Conservation (phyloP, 805 yeast species). For the Candida insectalens region DNA sequence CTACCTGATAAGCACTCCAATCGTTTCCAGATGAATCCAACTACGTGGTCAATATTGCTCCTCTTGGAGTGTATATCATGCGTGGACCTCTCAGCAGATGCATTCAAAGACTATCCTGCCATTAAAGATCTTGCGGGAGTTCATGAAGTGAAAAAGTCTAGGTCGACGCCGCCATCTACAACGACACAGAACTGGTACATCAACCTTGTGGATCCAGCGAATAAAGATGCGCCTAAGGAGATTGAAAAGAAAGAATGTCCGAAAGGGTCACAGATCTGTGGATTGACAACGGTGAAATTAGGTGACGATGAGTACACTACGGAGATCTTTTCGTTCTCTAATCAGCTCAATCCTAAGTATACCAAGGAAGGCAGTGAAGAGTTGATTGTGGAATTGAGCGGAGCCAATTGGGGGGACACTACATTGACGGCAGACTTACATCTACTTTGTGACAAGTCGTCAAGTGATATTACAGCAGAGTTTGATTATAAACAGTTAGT, state of each 20-base stretch:
- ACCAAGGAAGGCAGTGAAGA: constrained; percentile 13
- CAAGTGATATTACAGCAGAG: constrained; percentile 17
- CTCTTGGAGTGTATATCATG: too few species aligned
- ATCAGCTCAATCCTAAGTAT: constrained; percentile 28
- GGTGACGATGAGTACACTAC: constrained; percentile 38
- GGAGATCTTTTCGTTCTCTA: constrained; percentile 52
- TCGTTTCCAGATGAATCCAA: too few species aligned
- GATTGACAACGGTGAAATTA: constrained; percentile 45
- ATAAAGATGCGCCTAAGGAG: constrained; percentile 20
- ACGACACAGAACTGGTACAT: constrained; percentile 58
- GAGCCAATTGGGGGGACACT: constrained; percentile 59
- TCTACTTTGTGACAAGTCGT: constrained; percentile 33
- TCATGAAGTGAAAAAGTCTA: constrained; percentile 28
- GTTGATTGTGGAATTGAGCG: constrained; percentile 32
- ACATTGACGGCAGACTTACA: constrained; percentile 34
- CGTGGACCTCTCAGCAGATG: constrained; percentile 21
- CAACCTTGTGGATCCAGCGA: constrained; percentile 47
- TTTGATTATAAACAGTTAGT: constrained; percentile 30
- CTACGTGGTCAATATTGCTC: too few species aligned
- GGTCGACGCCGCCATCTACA: constrained; percentile 72
- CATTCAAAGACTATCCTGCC: constrained; percentile 27
- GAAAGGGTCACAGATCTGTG: constrained; percentile 68
- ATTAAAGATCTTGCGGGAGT: constrained; percentile 41
- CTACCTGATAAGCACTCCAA: too few species aligned
- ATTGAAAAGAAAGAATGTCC: constrained; percentile 43